Conservation (phyloP, 2,329 filamentous ascomycete species). For the Amauroascus niger region DNA sequence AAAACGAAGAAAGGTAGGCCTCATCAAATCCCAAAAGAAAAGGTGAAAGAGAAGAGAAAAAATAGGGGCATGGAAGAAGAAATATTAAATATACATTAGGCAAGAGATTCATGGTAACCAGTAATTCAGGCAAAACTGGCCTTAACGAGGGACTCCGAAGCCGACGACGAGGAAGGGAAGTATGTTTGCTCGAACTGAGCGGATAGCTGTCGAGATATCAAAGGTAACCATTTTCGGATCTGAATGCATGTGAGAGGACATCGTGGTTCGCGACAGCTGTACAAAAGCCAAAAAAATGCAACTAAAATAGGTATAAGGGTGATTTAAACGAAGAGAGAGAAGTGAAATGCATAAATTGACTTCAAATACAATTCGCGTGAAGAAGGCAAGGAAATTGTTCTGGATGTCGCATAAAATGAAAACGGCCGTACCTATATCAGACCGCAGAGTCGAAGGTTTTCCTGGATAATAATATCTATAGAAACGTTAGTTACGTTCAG, state of each 20-base stretch:
- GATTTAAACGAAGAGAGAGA: constrained; percentile 1
- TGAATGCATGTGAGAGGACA: constrained; percentile 11
- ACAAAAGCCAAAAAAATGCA: constrained; percentile 13
- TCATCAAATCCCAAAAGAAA: constrained; percentile 9
- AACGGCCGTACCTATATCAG: constrained; percentile 60
- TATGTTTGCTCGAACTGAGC: background rate
- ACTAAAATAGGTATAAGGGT: background rate
- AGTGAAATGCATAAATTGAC: constrained; percentile 22
- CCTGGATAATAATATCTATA: constrained; percentile 97
- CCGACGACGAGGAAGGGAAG: background rate
- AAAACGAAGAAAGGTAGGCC: constrained; percentile 6
- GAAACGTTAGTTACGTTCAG: constrained; percentile 35
- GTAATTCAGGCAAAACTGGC: constrained; percentile 3
- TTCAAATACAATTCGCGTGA: constrained; percentile 10
- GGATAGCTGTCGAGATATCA: constrained; percentile 2
- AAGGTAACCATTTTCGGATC: constrained; percentile 1
- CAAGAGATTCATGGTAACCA: constrained; percentile 4
- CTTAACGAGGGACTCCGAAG: constrained; percentile 10
- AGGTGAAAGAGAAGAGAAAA: constrained; percentile 8
- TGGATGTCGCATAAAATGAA: constrained; percentile 23
- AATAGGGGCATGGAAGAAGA: constrained; percentile 18
- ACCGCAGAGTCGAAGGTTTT: constrained; percentile 94
- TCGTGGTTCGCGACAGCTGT: background rate
- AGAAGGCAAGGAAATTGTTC: constrained; percentile 23
- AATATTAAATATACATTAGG: constrained; percentile 11